Evolutionary conservation across 169 alveolate genomes (phyloP).

Genomic region (Cytauxzoon felis): DNA sequence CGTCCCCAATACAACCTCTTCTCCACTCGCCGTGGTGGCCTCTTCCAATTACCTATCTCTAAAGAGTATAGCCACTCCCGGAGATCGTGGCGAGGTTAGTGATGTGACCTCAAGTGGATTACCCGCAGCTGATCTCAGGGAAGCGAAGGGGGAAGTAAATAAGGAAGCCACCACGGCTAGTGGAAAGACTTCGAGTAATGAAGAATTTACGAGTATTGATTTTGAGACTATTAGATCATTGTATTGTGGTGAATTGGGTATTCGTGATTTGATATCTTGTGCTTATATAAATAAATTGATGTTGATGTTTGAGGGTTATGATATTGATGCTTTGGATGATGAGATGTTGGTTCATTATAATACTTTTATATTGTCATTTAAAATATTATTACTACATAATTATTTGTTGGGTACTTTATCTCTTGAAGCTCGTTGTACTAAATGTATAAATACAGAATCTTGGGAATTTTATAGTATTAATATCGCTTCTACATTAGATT

Average conservation of each 20-base stretch:
- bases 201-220: too few relatives aligned
- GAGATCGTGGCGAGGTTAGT: too few relatives aligned
- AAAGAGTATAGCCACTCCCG: too few relatives aligned
- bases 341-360: conserved; percentile 16
- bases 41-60: too few relatives aligned
- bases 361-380: conserved; percentile 47
- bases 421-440: conserved; percentile 43
- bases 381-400: conserved; percentile 41
- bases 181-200: too few relatives aligned
- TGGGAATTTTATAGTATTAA: conserved; percentile 45
- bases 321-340: conserved; percentile 18
- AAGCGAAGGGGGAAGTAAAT: too few relatives aligned
- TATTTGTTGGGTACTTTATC: conserved; percentile 22
- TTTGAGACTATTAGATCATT: too few relatives aligned
- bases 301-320: conserved; percentile 15
- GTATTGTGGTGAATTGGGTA: background rate
- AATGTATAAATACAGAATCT: conserved; percentile 7
- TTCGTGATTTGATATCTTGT: conserved; percentile 42
- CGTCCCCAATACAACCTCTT: too few relatives aligned
- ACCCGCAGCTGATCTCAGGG: too few relatives aligned
- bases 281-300: conserved; percentile 34
- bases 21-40: too few relatives aligned
- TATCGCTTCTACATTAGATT: conserved; percentile 48
- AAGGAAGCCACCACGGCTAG: too few relatives aligned
- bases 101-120: too few relatives aligned